Conservation (phyloP, 2,329 filamentous ascomycete genomes). For the Colletotrichum plurivorum region DNA sequence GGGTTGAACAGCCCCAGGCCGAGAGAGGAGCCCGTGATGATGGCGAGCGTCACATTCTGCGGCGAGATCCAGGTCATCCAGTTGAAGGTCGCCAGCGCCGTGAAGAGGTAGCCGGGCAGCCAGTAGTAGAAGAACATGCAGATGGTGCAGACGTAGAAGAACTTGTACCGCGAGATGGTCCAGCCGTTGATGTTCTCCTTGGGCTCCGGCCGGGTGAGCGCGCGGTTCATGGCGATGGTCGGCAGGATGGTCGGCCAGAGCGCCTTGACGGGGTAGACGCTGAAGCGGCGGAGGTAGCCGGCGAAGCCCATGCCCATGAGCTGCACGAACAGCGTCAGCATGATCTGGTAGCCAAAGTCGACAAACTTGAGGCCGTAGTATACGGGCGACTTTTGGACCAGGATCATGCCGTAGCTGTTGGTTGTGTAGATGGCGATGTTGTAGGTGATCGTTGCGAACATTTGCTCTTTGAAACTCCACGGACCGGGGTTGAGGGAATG, state of each 20-base stretch:
- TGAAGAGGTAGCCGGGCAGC: conserved; percentile 62
- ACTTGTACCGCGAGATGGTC: conserved; percentile 59
- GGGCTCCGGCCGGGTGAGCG: conserved; percentile 51
- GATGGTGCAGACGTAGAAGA: conserved; percentile 56
- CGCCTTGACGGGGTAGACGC: conserved; percentile 52
- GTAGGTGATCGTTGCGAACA: conserved; percentile 57
- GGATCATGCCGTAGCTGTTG: conserved; percentile 53
- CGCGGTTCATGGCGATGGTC: conserved; percentile 51
- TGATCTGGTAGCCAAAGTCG: conserved; percentile 56
- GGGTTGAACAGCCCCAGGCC: conserved; percentile 62
- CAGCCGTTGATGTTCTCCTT: conserved; percentile 58
- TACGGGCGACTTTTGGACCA: conserved; percentile 51
- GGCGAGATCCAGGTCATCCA: conserved; percentile 68
- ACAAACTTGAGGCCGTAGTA: conserved; percentile 58
- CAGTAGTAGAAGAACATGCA: conserved; percentile 63
- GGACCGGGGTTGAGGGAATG: conserved; percentile 57
- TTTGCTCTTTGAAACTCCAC: conserved; percentile 60
- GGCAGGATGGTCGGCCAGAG: conserved; percentile 52
- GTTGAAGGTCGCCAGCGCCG: conserved; percentile 59
- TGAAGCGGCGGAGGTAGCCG: conserved; percentile 55
- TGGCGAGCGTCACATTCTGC: conserved; percentile 57
- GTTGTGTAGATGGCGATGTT: conserved; percentile 54
- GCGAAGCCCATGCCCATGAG: conserved; percentile 60
- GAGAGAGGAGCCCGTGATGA: conserved; percentile 57
- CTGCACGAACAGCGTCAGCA: conserved; percentile 56